Base-by-base conservation (phyloP, 306 rosid species). In the Myrica gale region DNA sequence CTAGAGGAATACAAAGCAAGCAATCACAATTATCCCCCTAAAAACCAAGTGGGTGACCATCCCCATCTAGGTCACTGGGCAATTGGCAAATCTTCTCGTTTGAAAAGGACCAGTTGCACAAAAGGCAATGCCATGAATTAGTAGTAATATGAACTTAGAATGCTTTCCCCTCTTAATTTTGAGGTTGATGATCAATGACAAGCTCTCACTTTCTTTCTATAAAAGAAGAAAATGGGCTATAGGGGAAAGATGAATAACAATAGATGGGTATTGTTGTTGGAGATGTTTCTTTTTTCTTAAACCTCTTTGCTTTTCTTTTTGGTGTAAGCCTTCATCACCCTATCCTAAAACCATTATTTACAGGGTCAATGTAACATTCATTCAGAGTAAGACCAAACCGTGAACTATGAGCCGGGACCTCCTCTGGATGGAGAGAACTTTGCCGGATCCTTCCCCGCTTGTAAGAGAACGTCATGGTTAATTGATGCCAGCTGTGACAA, bases 401-500 rank as follows among this genome's bases (percentile, higher is more conserved):
- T 66, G 46, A 41, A 41, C 50, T 66, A 66, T 66, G 70, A 66
- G 42, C 70, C 70, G 7, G 70, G 50, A 42, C 70, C 70, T 9
- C 48, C 4, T 9, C 48, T 1, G 15, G 70, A 66, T 66, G 70
- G 50, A 9, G 70, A 66, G 48, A 19, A 66, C 70, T 66, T 66
- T 43, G 50, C 1, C 2, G 23, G 5, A 66, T 66, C 70, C 50
- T 42, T 66, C 20, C 70, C 70, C 16, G 26, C 42, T 42, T 66
- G 70, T 66, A 66, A 8, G 70, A 66, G 50, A 48, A 66, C 70
- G 3, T 66, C 70, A 9, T 66, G 70, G 50, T 66, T 66, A 66
- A 66, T 66, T 17, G 70, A 42, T 17, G 70, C 70, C 70, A 66
- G 42, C 70, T 66, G 70, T 1, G 70, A 66, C 48, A 66, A 66